Conservation (phyloP, 75 land plant species). For the Pinus taeda region DNA sequence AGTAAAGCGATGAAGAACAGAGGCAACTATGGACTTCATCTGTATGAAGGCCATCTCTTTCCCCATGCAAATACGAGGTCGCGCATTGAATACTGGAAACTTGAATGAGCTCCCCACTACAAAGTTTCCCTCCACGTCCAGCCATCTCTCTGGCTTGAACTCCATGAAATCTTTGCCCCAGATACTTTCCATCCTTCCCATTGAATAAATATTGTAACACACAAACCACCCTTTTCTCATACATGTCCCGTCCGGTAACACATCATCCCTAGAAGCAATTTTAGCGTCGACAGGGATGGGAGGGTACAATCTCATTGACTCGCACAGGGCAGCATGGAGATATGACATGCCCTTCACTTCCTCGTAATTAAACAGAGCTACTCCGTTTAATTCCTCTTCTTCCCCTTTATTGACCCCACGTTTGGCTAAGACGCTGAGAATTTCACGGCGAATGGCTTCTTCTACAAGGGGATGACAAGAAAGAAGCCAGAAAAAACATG, state of each 20-base stretch:
- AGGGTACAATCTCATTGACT: conserved; percentile 41
- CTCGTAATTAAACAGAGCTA: neutral
- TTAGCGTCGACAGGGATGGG: conserved; percentile 22
- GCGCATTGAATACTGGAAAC: conserved; percentile 29
- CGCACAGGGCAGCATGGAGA: conserved; percentile 39
- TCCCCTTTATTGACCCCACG: neutral
- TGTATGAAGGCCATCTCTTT: conserved; percentile 27
- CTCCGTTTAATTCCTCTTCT: no score
- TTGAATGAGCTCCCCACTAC: conserved; percentile 21
- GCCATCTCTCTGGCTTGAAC: conserved; percentile 62
- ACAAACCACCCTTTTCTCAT: conserved; percentile 7
- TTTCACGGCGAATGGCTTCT: conserved; percentile 9
- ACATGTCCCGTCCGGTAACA: conserved; percentile 6
- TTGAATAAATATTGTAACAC: conserved; percentile 4
- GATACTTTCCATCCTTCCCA: conserved; percentile 35
- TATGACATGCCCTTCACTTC: conserved; percentile 22
- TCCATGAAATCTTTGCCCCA: conserved; percentile 56
- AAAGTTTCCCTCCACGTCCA: conserved; percentile 9
- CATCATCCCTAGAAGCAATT: neutral
- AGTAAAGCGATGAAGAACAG: conserved; percentile 15
- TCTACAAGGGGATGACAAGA: conserved; percentile 21
- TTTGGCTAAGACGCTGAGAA: neutral
- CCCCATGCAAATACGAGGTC: conserved; percentile 23
- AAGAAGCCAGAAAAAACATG: conserved; percentile 34
- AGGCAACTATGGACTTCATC: conserved; percentile 23